Percentiles rank a stretch among this genome's conserved stretches.
Evolutionary conservation across 768 basidiomycete species (phyloP).

Genomic region (Pilatotrama ljubarskyi): DNA sequence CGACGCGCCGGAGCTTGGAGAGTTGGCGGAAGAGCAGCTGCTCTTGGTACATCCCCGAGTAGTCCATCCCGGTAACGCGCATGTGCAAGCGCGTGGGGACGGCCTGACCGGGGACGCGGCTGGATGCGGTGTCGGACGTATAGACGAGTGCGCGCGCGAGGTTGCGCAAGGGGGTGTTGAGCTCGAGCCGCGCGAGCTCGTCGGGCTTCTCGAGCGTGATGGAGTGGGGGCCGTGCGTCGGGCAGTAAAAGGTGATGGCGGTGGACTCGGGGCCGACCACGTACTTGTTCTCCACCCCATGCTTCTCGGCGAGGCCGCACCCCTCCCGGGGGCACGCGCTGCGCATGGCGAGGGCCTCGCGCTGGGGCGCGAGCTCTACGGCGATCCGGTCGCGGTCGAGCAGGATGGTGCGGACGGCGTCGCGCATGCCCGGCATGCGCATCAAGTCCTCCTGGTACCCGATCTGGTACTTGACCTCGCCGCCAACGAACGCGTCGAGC

Average conservation of each 20-base stretch:
- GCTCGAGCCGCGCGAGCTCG: slow-evolving; percentile 11
- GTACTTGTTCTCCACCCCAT: slow-evolving; percentile 21
- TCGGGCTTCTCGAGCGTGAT: slow-evolving; percentile 19
- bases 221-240: slow-evolving; percentile 29
- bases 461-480: background rate
- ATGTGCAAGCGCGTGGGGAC: slow-evolving; percentile 6
- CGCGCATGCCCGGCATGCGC: slow-evolving; percentile 9
- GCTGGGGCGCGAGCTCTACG: slow-evolving; percentile 3
- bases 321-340: slow-evolving; percentile 30
- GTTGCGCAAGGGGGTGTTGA: slow-evolving; percentile 13
- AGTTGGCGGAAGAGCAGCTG: background rate
- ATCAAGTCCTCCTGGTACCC: slow-evolving; percentile 5
- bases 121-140: slow-evolving; percentile 1
- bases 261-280: background rate
- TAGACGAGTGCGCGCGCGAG: slow-evolving; percentile 8
- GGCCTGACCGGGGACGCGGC: background rate
- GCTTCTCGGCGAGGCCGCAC: slow-evolving; percentile 28
- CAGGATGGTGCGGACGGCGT: slow-evolving; percentile 12
- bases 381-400: slow-evolving; percentile 6
- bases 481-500: slow-evolving; percentile 16
- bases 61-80: slow-evolving; percentile 15
- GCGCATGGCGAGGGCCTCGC: slow-evolving; percentile 24
- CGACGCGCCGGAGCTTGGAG: background rate
- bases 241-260: slow-evolving; percentile 29
- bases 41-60: slow-evolving; percentile 11